These are phyloP conservation scores for Emericellopsis cladophorae DNA, from an alignment of 2,329 filamentous ascomycete species.

Conservation along the genomic window DNA sequence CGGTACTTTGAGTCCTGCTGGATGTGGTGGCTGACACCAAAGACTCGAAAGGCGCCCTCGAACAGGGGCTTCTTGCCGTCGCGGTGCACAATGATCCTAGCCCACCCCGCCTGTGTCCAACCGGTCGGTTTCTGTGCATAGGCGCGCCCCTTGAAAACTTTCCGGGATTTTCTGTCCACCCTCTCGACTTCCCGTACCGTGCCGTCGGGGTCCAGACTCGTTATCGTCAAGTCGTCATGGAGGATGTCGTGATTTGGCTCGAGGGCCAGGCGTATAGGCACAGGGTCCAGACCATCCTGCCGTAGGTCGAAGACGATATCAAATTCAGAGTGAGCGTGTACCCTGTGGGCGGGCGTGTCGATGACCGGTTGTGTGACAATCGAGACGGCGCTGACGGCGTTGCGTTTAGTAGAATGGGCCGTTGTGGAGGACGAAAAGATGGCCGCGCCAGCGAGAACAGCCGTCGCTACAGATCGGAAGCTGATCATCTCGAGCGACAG, in stretches of 20 bases:
- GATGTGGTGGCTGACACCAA: constrained; percentile 77
- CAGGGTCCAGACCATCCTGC: constrained; percentile 29
- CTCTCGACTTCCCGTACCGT: constrained; percentile 51
- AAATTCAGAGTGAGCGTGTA: constrained; percentile 73
- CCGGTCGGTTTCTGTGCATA: constrained; percentile 52
- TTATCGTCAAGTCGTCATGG: constrained; percentile 59
- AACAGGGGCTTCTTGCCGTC: constrained; percentile 76
- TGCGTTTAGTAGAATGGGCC: constrained; percentile 63
- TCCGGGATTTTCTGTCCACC: constrained; percentile 62
- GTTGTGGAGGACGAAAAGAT: constrained; percentile 15
- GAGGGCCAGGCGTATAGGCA: constrained; percentile 66
- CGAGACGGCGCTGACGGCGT: constrained; percentile 64
- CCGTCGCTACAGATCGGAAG: constrained; percentile 15
- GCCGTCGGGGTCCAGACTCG: constrained; percentile 62
- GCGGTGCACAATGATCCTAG: constrained; percentile 61
- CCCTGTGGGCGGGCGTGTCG: constrained; percentile 63
- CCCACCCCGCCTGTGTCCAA: constrained; percentile 80
- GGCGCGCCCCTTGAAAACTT: constrained; percentile 70
- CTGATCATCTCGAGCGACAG: constrained; percentile 15
- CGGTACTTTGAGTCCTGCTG: constrained; percentile 64
- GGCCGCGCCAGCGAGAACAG: constrained; percentile 14
- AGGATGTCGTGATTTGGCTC: constrained; percentile 89
- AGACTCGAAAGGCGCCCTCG: constrained; percentile 75
- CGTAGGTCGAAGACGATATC: constrained; percentile 72
- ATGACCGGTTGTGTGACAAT: constrained; percentile 64